Percentiles rank a stretch among this genome's conserved stretches.
Conservation (phyloP, 495 filamentous ascomycete species). For the Podospora pseudoanserina region DNA sequence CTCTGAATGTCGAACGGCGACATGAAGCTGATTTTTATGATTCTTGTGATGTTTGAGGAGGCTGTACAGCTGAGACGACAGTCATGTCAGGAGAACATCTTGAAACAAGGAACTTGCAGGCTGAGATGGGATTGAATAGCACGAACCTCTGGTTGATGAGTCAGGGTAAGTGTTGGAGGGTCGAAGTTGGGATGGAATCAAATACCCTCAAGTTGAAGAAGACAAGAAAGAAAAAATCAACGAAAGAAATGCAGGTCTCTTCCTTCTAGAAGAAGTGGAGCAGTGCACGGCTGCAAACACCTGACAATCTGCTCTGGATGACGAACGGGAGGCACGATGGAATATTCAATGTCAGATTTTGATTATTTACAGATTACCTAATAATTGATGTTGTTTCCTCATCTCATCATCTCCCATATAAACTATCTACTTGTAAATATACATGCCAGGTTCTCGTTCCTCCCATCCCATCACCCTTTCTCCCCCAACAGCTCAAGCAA, state of each 20-base stretch:
- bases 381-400: background rate
- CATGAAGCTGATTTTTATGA: background rate
- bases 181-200: background rate
- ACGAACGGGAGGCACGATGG: background rate
- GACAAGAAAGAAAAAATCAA: background rate
- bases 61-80: background rate
- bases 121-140: background rate
- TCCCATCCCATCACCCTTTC: background rate
- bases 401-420: background rate
- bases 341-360: background rate
- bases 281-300: background rate
- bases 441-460: background rate
- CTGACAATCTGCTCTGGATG: background rate
- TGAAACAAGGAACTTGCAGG: background rate
- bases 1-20: background rate
- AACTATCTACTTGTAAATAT: background rate
- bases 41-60: background rate
- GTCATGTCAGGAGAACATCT: background rate
- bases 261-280: background rate
- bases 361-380: background rate
- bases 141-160: background rate
- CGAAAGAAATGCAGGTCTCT: background rate
- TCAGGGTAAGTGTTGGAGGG: background rate
- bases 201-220: background rate
- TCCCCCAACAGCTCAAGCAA: background rate